These are phyloP conservation scores for Trichocladium antarcticum DNA, from an alignment of 495 filamentous ascomycete species.

Conservation along the genomic window DNA sequence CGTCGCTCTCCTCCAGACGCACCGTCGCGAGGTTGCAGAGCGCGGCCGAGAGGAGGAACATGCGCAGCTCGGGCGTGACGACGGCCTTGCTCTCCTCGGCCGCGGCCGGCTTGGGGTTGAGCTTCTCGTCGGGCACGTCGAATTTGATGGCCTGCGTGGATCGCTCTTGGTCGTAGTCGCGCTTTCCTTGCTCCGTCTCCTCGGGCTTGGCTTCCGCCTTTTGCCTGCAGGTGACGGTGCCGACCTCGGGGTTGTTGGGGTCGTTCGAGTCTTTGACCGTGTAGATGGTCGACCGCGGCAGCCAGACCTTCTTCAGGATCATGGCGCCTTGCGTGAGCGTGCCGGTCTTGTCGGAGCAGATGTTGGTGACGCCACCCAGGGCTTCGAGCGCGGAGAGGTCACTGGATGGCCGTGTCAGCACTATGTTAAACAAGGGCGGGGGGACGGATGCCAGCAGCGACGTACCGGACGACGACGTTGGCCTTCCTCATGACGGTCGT, in stretches of 20 bases:
- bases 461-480: constrained; percentile 60
- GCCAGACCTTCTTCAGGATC: constrained; percentile 73
- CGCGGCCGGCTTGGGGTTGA: constrained; percentile 13
- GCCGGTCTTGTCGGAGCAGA: constrained; percentile 82
- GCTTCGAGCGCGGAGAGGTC: constrained; percentile 70
- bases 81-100: constrained; percentile 20
- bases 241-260: constrained; percentile 48
- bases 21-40: constrained; percentile 71
- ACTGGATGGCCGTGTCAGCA: not conserved
- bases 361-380: constrained; percentile 75
- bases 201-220: constrained; percentile 18
- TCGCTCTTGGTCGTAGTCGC: constrained; percentile 42
- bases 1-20: constrained; percentile 42
- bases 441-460: not conserved
- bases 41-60: constrained; percentile 58
- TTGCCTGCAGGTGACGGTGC: constrained; percentile 20
- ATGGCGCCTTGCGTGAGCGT: constrained; percentile 69
- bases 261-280: constrained; percentile 49
- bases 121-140: constrained; percentile 39
- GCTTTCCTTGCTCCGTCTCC: constrained; percentile 21
- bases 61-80: constrained; percentile 42
- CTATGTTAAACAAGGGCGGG: not conserved
- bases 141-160: constrained; percentile 45
- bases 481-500: constrained; percentile 65
- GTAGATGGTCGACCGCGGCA: constrained; percentile 49